These are phyloP conservation scores for Monascus ruber DNA, from an alignment of 2,329 filamentous ascomycete species.

Conservation along the genomic window DNA sequence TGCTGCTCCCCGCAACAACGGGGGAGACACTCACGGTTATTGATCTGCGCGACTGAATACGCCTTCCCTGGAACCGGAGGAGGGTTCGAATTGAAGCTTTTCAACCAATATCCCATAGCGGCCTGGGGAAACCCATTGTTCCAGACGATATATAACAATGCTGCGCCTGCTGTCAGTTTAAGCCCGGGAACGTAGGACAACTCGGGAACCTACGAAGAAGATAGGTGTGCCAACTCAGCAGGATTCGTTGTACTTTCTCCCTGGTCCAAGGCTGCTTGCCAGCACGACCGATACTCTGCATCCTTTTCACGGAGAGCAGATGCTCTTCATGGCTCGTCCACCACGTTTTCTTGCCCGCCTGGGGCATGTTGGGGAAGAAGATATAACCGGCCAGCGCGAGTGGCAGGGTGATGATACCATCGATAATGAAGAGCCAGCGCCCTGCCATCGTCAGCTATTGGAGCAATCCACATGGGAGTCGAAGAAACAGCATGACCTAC, in stretches of 20 bases:
- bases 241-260: constrained; percentile 22
- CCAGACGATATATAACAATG: too few relatives aligned
- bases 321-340: constrained; percentile 12
- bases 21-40: constrained; percentile 11
- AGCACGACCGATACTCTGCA: constrained; percentile 26
- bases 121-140: too few relatives aligned
- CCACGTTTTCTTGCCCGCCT: constrained; percentile 1
- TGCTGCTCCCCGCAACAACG: too few relatives aligned
- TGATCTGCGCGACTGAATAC: constrained; percentile 24
- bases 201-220: too few relatives aligned
- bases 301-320: constrained; percentile 14
- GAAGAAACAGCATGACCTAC: too few relatives aligned
- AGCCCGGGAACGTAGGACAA: too few relatives aligned
- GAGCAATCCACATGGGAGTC: too few relatives aligned
- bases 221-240: constrained; percentile 24
- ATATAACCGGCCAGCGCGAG: constrained; percentile 12
- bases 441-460: neutral
- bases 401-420: constrained; percentile 14
- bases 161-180: too few relatives aligned
- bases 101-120: too few relatives aligned
- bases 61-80: constrained; percentile 22
- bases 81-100: too few relatives aligned
- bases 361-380: constrained; percentile 12
- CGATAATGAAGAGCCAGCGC: constrained; percentile 19
- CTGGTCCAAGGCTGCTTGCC: constrained; percentile 26